Base-by-base conservation (phyloP, 257 asterid species). In the Echium plantagineum region DNA sequence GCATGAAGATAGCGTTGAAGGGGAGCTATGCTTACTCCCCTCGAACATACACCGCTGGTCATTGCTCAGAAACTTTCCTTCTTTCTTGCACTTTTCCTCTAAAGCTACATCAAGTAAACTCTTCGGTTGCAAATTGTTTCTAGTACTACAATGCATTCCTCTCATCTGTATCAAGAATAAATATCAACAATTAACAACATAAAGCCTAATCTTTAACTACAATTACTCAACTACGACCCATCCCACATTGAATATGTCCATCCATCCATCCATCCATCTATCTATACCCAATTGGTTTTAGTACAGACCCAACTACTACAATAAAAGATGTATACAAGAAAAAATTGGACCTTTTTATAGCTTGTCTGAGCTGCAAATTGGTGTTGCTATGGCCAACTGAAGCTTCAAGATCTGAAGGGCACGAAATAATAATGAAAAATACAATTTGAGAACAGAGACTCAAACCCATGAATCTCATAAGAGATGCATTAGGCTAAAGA, bases 21-120 rank as follows among this genome's bases (percentile, higher is more conserved):
- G 83, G 9, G 85, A 85, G 53, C 89, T 82, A 68, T 80, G 24
- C 56, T 22, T 52, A 17, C 3, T 60, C 5, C 81, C 70, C 30
- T 79, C 88, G 70, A 82, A 64, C 55, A 79, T 80, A 63, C 85
- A 82, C n/a, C 74, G 66, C 21, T 81, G 85, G 52, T 82, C 89
- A 60, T 72, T 74, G 26, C 64, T 57, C 5, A 72, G 47, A 76
- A 76, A 79, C 66, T 30, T 63, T 12, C 71, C 75, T 58, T 77
- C 75, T 64, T 74, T 80, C 66, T 71, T 71, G 55, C 60, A 69
- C 60, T 60, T 75, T 15, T 56, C 54, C 54, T 60, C 66, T 59
- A 64, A 0, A 73, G 74, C 63, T 64, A 69, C 70, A 46, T 57
- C 72, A 32, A 63, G 69, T 17, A 59, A 65, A 46, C 75, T 73